Conservation (phyloP, 2,329 filamentous ascomycete species). For the Phoma sp. region DNA sequence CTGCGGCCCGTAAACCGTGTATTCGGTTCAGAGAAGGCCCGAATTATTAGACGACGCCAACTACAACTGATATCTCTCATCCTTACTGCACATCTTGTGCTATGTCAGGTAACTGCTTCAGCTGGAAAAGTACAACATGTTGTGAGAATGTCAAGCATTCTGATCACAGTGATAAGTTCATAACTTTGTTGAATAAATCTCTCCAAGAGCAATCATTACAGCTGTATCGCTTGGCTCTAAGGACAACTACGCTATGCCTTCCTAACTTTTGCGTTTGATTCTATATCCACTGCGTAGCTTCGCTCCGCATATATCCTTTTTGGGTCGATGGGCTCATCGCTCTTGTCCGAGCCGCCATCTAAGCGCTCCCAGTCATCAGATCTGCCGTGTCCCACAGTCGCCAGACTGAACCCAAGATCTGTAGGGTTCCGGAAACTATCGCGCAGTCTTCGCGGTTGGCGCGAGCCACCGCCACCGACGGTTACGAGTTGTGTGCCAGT, state of each 20-base stretch:
- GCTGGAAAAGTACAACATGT: too few relatives aligned
- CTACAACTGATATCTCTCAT: too few relatives aligned
- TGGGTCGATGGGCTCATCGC: slow-evolving; percentile 16
- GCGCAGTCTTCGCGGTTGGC: slow-evolving; percentile 9
- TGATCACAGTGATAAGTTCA: too few relatives aligned
- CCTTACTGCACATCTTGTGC: too few relatives aligned
- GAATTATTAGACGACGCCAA: too few relatives aligned
- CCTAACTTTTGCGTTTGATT: slow-evolving; percentile 9
- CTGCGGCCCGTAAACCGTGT: too few relatives aligned
- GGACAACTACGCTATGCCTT: neutral
- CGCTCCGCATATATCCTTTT: slow-evolving; percentile 21
- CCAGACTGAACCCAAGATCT: slow-evolving; percentile 22
- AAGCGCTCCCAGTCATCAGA: slow-evolving; percentile 27
- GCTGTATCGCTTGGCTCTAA: neutral
- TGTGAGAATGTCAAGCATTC: too few relatives aligned
- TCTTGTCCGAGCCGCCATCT: slow-evolving; percentile 25
- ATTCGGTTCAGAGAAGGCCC: too few relatives aligned
- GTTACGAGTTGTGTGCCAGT: slow-evolving; percentile 13
- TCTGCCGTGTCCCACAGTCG: slow-evolving; percentile 20
- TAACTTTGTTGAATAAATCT: too few relatives aligned
- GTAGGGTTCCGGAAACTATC: slow-evolving; percentile 19
- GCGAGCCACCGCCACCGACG: slow-evolving; percentile 14
- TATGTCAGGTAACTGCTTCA: too few relatives aligned
- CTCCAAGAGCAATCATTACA: neutral
- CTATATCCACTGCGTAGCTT: slow-evolving; percentile 23